phyloP scores from a whole-genome alignment of 768 basidiomycete species.

The Rubroboletus satanas region DNA sequence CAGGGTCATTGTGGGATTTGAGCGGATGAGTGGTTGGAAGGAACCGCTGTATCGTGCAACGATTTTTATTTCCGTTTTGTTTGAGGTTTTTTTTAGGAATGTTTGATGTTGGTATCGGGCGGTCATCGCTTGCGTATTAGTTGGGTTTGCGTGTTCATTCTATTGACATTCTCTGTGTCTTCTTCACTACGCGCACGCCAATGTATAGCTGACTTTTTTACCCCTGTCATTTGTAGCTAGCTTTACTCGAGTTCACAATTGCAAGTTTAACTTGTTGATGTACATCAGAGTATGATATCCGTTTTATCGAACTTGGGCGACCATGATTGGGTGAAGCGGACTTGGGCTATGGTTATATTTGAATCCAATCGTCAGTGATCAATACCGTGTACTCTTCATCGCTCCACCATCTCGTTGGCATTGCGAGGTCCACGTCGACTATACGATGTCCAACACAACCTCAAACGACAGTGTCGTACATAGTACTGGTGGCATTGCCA shows the following conservation, averaged over 20 bases:
- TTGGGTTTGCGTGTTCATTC: not conserved
- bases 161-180: not conserved
- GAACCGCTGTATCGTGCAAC: not conserved
- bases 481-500: not conserved
- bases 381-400: not conserved
- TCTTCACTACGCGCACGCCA: not conserved
- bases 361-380: not conserved
- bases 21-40: not conserved
- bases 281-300: not conserved
- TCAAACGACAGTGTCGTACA: not conserved
- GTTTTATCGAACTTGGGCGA: not conserved
- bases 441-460: not conserved
- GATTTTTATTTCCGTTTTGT: not conserved
- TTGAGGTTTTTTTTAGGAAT: not conserved
- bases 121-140: not conserved
- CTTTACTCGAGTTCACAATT: not conserved
- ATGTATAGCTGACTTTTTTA: not conserved
- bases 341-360: not conserved
- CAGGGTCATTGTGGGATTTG: not conserved
- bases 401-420: not conserved
- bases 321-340: too few species aligned
- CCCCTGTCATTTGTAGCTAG: slow-evolving; percentile 2
- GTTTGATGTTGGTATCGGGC: not conserved
- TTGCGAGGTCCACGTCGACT: not conserved
- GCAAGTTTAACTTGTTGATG: not conserved